phyloP scores from a whole-genome alignment of 2,329 filamentous ascomycete species.

The Xylaria digitata region DNA sequence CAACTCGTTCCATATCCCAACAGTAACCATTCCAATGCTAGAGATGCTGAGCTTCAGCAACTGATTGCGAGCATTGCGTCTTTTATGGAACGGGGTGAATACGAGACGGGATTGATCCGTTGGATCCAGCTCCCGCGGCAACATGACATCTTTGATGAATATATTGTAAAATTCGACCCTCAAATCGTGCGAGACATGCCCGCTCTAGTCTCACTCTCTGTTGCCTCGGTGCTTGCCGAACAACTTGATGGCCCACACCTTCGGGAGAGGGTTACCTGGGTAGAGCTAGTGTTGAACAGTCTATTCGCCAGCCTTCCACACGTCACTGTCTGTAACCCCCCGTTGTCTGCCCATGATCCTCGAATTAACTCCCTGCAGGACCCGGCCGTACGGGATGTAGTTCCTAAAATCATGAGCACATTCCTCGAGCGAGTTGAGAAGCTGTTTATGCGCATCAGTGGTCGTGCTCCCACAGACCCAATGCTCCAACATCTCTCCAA shows the following conservation, averaged over 20 bases:
- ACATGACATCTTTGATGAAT: constrained; percentile 70
- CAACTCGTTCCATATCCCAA: constrained; percentile 55
- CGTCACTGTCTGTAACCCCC: constrained; percentile 59
- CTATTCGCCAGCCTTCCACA: constrained; percentile 61
- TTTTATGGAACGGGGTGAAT: constrained; percentile 69
- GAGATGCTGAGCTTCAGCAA: constrained; percentile 66
- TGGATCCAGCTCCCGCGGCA: constrained; percentile 74
- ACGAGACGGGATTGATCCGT: constrained; percentile 72
- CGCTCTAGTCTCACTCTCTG: constrained; percentile 71
- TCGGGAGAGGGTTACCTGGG: constrained; percentile 68
- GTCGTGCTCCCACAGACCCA: constrained; percentile 59
- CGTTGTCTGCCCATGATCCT: constrained; percentile 32
- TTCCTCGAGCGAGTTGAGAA: constrained; percentile 65
- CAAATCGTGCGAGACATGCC: constrained; percentile 67
- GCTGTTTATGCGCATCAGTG: constrained; percentile 63
- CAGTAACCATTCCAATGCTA: constrained; percentile 56
- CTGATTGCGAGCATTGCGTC: constrained; percentile 69
- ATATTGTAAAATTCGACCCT: constrained; percentile 63
- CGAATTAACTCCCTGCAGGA: constrained; percentile 57
- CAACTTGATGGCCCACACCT: constrained; percentile 65
- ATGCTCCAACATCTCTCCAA: constrained; percentile 60
- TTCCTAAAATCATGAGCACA: constrained; percentile 67
- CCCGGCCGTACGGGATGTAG: constrained; percentile 64
- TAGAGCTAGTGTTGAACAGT: constrained; percentile 68
- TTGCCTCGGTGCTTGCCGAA: constrained; percentile 72